Base-by-base conservation (phyloP, 306 rosid species). In the Sicyos baderoa region DNA sequence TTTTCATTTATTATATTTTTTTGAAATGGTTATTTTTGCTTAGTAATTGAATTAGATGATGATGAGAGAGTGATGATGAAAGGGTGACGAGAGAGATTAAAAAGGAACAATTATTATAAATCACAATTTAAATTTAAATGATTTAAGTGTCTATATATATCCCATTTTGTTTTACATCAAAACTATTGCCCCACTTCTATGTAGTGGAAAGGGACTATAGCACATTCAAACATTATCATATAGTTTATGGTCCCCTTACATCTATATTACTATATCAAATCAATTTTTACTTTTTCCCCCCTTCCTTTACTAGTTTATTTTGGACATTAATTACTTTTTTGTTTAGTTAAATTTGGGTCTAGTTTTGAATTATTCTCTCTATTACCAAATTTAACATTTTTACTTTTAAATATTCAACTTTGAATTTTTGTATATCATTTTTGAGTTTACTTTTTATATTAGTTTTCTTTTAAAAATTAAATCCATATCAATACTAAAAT, bases 21-120 rank as follows among this genome's bases (percentile, higher is more conserved):
- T 29, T 3, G 4, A 29, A 29, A 29, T 29, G 35, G 35, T 3
- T 29, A 29, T 9, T 37, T 47, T 47, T 47, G 62, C 16, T 25
- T 25, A 57, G 18, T 25, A 57, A 57, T 19, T 4, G 19, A 8
- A 52, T 18, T 22, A 17, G 56, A 52, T 40, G 45, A 40, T 40
- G 45, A 40, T 40, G 45, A 40, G 45, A 40, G 45, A 40, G 45
- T n/a, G 56, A n/a, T 58, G 64, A 58, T 58, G 64, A 7, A 58
- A 14, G 64, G 44, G 14, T 58, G 64, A 58, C 64, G 19, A 58
- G 37, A 58, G 19, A 14, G 12, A 58, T 25, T 14, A 25, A 6
- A 56, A 56, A 4, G 45, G 3, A 56, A 56, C 0, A 0, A 15
- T 57, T 13, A 13, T 57, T 25, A 56, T 23, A 11, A 56, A 56